phyloP scores from a whole-genome alignment of 306 rosid genomes.

The Cicer yamashitae region DNA sequence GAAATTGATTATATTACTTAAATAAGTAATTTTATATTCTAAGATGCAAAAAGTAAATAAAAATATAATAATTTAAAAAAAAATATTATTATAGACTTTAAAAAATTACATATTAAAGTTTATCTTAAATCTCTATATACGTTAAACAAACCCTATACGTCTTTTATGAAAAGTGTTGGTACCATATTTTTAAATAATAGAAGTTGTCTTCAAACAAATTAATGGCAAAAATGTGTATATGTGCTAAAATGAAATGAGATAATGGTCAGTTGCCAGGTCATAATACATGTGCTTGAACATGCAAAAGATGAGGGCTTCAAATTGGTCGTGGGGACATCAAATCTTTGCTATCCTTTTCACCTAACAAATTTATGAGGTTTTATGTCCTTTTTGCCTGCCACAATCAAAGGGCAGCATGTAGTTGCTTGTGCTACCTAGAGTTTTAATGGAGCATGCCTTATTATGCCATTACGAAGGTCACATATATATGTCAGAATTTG shows the following conservation, averaged over 20 bases:
- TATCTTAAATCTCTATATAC: no score
- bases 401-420: constrained; percentile 34
- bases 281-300: constrained; percentile 45
- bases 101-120: no score
- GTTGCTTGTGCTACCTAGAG: neutral
- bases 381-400: constrained; percentile 35
- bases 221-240: neutral
- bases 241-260: neutral
- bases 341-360: constrained; percentile 49
- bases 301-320: constrained; percentile 36
- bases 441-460: constrained; percentile 36
- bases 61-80: no score
- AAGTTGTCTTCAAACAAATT: no score
- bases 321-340: constrained; percentile 50
- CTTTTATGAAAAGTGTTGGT: no score
- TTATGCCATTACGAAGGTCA: constrained; percentile 42
- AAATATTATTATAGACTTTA: no score
- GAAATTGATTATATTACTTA: no score
- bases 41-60: no score
- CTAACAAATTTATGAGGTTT: constrained; percentile 12
- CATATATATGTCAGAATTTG: constrained; percentile 37
- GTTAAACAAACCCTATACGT: no score
- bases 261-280: neutral
- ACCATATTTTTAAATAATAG: no score
- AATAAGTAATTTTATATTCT: no score